phyloP scores from a whole-genome alignment of 1,284 basidiomycete species.

The Ceratobasidium sp. region DNA sequence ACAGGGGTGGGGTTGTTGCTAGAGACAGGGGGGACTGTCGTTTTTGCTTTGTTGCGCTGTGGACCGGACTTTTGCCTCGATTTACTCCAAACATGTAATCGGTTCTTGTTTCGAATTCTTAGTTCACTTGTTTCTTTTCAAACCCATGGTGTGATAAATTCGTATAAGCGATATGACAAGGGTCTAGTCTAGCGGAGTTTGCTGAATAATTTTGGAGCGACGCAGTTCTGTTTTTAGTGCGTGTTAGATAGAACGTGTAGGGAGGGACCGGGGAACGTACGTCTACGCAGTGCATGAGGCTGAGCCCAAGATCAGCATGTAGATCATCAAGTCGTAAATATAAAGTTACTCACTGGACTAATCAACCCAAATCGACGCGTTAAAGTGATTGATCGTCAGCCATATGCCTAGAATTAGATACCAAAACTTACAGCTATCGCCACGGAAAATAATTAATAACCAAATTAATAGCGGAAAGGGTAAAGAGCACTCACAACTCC shows the following conservation, averaged over 20 bases:
- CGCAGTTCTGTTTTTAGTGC: conserved; percentile 61
- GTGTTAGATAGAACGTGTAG: conserved; percentile 41
- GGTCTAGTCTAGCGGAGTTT: conserved; percentile 52
- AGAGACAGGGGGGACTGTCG: neutral
- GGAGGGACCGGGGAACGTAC: conserved; percentile 55
- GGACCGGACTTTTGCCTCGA: too few species aligned
- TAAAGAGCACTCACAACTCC: conserved; percentile 63
- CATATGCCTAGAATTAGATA: conserved; percentile 28
- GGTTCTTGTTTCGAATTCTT: too few species aligned
- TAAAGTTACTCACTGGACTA: conserved; percentile 67
- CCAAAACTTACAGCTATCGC: conserved; percentile 60
- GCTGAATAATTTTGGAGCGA: conserved; percentile 79
- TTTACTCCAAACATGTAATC: too few species aligned
- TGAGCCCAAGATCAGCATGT: conserved; percentile 48
- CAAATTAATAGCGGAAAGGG: conserved; percentile 36
- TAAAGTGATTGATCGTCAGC: conserved; percentile 39
- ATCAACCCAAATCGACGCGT: neutral
- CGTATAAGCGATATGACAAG: neutral
- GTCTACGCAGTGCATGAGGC: conserved; percentile 90
- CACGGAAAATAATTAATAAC: conserved; percentile 2
- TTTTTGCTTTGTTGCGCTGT: conserved; percentile 8
- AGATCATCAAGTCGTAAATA: conserved; percentile 14
- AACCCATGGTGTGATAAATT: neutral
- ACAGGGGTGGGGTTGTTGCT: too few species aligned
- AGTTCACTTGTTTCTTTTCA: neutral